A percentile compares a stretch with the other conserved stretches of the same genome.
phyloP scores from a whole-genome alignment of 495 filamentous ascomycete genomes.

The Immersiella caudata region DNA sequence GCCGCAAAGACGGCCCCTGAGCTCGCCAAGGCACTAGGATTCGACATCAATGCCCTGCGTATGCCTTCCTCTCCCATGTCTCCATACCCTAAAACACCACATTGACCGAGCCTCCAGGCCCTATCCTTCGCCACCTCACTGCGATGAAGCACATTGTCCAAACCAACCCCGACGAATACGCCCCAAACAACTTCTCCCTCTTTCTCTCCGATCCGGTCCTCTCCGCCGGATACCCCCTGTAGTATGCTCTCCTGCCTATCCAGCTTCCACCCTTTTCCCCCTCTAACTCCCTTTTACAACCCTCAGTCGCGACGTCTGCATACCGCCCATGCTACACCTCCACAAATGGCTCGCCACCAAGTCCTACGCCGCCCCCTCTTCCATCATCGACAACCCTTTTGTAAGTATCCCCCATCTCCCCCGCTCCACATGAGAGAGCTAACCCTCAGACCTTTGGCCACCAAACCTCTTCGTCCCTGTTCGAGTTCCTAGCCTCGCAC shows the following conservation, averaged over 20 bases:
- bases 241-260: slow-evolving; percentile 34
- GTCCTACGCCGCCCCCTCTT: slow-evolving; percentile 29
- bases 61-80: slow-evolving; percentile 1
- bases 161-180: slow-evolving; percentile 49
- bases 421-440: too few species aligned
- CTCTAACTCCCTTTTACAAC: slow-evolving; percentile 27
- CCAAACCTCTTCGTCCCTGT: slow-evolving; percentile 34
- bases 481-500: slow-evolving; percentile 33
- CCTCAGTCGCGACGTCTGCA: slow-evolving; percentile 24
- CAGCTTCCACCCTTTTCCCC: slow-evolving; percentile 20
- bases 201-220: slow-evolving; percentile 41
- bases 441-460: slow-evolving; percentile 30
- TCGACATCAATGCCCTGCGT: slow-evolving; percentile 25
- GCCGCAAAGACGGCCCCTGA: slow-evolving; percentile 22
- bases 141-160: slow-evolving; percentile 55
- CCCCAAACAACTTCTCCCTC: slow-evolving; percentile 46
- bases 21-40: slow-evolving; percentile 17
- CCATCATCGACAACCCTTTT: slow-evolving; percentile 33
- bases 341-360: slow-evolving; percentile 34
- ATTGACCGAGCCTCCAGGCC: slow-evolving; percentile 19
- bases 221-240: slow-evolving; percentile 32
- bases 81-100: not conserved
- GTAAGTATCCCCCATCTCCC: too few species aligned
- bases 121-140: slow-evolving; percentile 52
- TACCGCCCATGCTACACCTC: slow-evolving; percentile 24